Evolutionary conservation across 768 basidiomycete genomes (phyloP).

Genomic region (Lactarius tabidus): DNA sequence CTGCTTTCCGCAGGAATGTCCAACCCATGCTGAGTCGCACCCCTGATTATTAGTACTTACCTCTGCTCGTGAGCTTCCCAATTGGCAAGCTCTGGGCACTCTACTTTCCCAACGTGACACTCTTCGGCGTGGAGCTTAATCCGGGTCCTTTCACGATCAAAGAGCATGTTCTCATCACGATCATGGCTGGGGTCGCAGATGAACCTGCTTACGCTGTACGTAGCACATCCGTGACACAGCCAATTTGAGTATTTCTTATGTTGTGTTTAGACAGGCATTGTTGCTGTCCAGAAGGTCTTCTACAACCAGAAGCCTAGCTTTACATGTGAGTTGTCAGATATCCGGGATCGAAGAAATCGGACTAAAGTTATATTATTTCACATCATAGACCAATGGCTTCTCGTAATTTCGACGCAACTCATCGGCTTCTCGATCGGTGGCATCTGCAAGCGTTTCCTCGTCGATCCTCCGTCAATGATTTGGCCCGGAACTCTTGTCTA

Average conservation of each 20-base stretch:
- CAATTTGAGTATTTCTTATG: background rate
- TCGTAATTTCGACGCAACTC: constrained; percentile 41
- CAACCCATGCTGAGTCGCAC: background rate
- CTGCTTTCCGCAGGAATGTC: no score
- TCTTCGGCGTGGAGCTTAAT: constrained; percentile 52
- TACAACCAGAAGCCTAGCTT: constrained; percentile 41
- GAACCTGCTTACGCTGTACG: constrained; percentile 34
- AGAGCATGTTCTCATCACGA: constrained; percentile 55
- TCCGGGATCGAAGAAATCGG: background rate
- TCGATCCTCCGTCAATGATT: constrained; percentile 42
- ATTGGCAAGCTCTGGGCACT: constrained; percentile 56
- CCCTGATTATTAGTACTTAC: constrained; percentile 40
- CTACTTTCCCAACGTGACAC: constrained; percentile 46
- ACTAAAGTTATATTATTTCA: no score
- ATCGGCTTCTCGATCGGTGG: constrained; percentile 43
- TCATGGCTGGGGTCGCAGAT: constrained; percentile 39
- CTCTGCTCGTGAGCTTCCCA: constrained; percentile 66
- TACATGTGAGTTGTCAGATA: constrained; percentile 26
- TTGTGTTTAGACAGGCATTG: constrained; percentile 37
- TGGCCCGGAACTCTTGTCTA: constrained; percentile 43
- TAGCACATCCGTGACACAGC: background rate
- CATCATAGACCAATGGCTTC: constrained; percentile 34
- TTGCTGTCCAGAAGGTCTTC: constrained; percentile 44
- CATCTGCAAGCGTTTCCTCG: constrained; percentile 41
- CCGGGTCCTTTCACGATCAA: constrained; percentile 76